Conservation (phyloP, 495 filamentous ascomycete genomes). For the Emericellopsis terricola region DNA sequence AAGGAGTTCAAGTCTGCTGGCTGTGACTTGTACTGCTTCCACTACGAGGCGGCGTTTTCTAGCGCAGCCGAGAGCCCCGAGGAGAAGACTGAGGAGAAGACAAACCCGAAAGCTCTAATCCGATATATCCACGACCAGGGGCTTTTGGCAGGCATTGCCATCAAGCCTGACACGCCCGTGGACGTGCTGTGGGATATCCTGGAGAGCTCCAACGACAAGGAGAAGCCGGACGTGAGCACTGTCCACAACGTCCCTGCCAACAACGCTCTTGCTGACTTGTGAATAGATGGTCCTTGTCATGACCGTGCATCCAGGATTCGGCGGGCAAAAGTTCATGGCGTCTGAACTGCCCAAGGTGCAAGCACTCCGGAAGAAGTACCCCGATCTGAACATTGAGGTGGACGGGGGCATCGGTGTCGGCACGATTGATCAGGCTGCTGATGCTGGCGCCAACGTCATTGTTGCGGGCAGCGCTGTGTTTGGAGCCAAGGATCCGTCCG, state of each 20-base stretch:
- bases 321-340: slow-evolving; percentile 96
- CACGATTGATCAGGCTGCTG: slow-evolving; percentile 87
- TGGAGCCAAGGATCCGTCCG: slow-evolving; percentile 69
- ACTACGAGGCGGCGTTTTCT: slow-evolving; percentile 93
- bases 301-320: slow-evolving; percentile 96
- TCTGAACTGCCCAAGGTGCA: slow-evolving; percentile 85
- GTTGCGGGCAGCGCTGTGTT: slow-evolving; percentile 96
- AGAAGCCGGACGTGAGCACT: slow-evolving; percentile 69
- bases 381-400: slow-evolving; percentile 88
- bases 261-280: too few species aligned
- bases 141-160: slow-evolving; percentile 84
- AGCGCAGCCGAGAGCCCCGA: slow-evolving; percentile 68
- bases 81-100: slow-evolving; percentile 42
- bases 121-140: slow-evolving; percentile 73
- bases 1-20: slow-evolving; percentile 83
- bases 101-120: slow-evolving; percentile 70
- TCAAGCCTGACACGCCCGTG: slow-evolving; percentile 82
- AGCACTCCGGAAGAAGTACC: slow-evolving; percentile 67
- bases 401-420: slow-evolving; percentile 78
- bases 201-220: slow-evolving; percentile 46
- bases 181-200: slow-evolving; percentile 85
- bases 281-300: slow-evolving; percentile 91
- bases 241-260: not conserved
- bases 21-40: slow-evolving; percentile 97
- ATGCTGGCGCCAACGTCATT: slow-evolving; percentile 94